Conservation (phyloP, 306 rosid genomes). For the Lathyrus oleraceus region DNA sequence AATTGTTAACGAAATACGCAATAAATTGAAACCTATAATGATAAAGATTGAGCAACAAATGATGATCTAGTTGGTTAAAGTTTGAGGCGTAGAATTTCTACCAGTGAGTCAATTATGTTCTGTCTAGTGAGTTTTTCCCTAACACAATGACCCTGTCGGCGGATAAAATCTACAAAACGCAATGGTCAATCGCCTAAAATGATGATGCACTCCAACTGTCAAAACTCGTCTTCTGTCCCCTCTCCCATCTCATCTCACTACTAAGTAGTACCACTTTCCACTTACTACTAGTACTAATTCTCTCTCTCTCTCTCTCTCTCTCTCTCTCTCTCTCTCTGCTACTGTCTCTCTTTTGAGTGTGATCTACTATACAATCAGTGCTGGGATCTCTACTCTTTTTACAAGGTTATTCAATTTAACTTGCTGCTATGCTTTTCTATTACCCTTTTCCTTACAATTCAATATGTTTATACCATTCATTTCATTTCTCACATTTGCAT, state of each 20-base stretch:
- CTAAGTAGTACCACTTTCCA: not conserved
- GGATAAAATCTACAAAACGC: not conserved
- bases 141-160: not conserved
- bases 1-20: too few species aligned
- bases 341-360: not conserved
- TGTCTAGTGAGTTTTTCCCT: not conserved
- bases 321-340: not conserved
- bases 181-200: not conserved
- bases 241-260: not conserved
- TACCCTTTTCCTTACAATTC: not conserved
- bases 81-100: not conserved
- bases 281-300: not conserved
- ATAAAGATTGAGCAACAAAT: not conserved
- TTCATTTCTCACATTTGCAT: conserved; percentile 16
- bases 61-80: not conserved
- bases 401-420: not conserved
- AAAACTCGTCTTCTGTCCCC: not conserved
- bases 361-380: not conserved
- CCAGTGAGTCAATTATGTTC: not conserved
- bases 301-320: not conserved
- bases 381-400: not conserved
- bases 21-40: too few species aligned
- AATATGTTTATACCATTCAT: not conserved
- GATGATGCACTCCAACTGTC: not conserved
- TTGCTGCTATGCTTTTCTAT: conserved; percentile 14